Evolutionary conservation across 2,329 filamentous ascomycete species (phyloP), one percentile per base, ranked within the genome.

Genomic region (Cladosporium sp.): DNA sequence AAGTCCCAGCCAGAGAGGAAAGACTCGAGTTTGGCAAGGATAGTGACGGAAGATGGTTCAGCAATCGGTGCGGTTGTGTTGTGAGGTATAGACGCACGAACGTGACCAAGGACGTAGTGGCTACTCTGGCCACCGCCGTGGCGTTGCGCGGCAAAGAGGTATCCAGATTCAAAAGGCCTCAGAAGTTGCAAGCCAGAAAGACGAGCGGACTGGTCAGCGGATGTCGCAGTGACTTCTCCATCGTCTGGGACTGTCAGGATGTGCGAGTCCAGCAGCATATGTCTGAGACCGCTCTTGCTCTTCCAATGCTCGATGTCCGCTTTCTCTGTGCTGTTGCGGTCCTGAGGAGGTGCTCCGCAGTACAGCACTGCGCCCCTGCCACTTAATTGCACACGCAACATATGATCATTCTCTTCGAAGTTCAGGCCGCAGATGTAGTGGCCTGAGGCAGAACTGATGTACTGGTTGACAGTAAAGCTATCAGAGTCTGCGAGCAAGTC

Each of bases 321-420:
- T n/a, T 59, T 57, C 18, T 57, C 28, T 6, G 38, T 57, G n/a
- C 47, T 66, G 11, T 62, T 32, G 49, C 41, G 34, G 14, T 54
- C 24, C 49, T 51, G 38, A 54, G 44, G 28, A 24, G 76, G 74
- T n/a, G 71, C 73, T 34, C 76, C 76, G 7, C 76, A 70, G 55
- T 78, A 78, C n/a, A 77, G 36, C 1, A 77, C 74, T 2, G 72
- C 68, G 10, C 76, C 75, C 47, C 75, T 77, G 5, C 74, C 73
- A 64, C 72, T 76, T 58, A 77, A 65, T 30, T 70, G 69, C 2
- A 78, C 72, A 10, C 76, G 74, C 21, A 77, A 67, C 12, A 76
- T 57, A 58, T 72, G 71, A 59, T 77, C 72, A 34, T 76, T 67
- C 63, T 75, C 71, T 62, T 76, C 74, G 52, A 78, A 77, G 14